A percentile compares a stretch with the other conserved stretches of the same genome.
These are phyloP conservation scores for Neocallimastix lanati DNA, from an alignment of 192 early-diverging fungal genomes.

Conservation along the genomic window DNA sequence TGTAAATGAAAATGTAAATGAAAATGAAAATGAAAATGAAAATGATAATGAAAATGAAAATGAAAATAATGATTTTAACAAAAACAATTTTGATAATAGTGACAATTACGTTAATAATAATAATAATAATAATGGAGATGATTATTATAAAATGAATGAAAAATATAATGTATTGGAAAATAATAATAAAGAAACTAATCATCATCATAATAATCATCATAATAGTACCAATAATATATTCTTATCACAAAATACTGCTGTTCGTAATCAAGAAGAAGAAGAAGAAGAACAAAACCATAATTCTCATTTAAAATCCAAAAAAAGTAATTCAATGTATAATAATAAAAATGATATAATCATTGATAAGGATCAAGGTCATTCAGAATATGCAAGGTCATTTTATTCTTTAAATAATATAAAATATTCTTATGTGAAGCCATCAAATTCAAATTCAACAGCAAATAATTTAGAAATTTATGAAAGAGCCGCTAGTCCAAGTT, in stretches of 20 bases:
- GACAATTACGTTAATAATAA: background rate
- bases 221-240: background rate
- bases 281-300: too few species aligned
- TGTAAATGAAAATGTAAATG: too few species aligned
- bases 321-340: background rate
- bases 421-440: background rate
- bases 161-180: background rate
- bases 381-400: background rate
- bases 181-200: too few species aligned
- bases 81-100: background rate
- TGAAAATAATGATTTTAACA: background rate
- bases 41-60: background rate
- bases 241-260: background rate
- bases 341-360: background rate
- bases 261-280: background rate
- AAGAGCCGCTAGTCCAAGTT: background rate
- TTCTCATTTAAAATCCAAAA: background rate
- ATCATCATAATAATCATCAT: background rate
- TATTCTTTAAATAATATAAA: background rate
- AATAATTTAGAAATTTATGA: background rate
- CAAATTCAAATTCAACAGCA: background rate
- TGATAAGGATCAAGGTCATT: background rate
- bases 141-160: background rate
- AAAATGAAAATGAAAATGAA: too few species aligned
- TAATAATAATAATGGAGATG: too few species aligned